A percentile compares a stretch with the other conserved stretches of the same genome.
phyloP scores from a whole-genome alignment of 176 grass and related monocot genomes.

The Juncus inflexus region DNA sequence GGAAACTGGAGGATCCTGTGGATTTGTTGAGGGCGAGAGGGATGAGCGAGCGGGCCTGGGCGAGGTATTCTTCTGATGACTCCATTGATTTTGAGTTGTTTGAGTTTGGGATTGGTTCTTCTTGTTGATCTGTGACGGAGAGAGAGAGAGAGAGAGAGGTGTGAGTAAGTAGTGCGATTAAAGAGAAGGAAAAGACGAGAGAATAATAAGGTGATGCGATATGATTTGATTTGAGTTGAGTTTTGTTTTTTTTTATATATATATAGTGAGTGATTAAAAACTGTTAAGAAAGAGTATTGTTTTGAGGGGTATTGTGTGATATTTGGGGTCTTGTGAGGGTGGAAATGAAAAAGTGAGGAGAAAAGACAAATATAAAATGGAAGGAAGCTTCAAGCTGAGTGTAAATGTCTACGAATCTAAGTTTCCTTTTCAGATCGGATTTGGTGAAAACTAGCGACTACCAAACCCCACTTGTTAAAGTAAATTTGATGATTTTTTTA shows the following conservation, averaged over 20 bases:
- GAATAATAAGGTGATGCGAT: neutral
- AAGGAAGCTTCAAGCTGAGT: slow-evolving; percentile 18
- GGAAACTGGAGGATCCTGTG: slow-evolving; percentile 41
- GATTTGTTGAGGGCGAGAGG: slow-evolving; percentile 40
- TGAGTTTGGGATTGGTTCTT: neutral
- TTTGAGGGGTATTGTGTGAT: too few relatives aligned
- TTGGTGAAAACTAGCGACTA: slow-evolving; percentile 4
- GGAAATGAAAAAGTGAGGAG: too few relatives aligned
- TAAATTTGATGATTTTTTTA: slow-evolving; percentile 4
- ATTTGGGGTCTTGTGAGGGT: neutral
- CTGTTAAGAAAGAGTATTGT: too few relatives aligned
- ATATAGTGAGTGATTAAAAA: too few relatives aligned
- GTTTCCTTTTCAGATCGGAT: slow-evolving; percentile 15
- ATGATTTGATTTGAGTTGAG: neutral
- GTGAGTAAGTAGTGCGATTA: slow-evolving; percentile 6
- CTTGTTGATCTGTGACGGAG: slow-evolving; percentile 6
- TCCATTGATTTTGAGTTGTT: slow-evolving; percentile 18
- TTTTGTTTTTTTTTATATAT: too few relatives aligned
- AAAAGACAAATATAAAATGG: slow-evolving; percentile 1
- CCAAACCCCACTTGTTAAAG: slow-evolving; percentile 22
- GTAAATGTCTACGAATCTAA: slow-evolving; percentile 20
- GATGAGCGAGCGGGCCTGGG: slow-evolving; percentile 41
- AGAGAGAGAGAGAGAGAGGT: slow-evolving; percentile 33
- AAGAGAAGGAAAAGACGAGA: slow-evolving; percentile 20
- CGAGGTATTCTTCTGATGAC: slow-evolving; percentile 45